These are phyloP conservation scores for Staphylotrichum tortipilum DNA, from an alignment of 495 filamentous ascomycete genomes.

Conservation along the genomic window DNA sequence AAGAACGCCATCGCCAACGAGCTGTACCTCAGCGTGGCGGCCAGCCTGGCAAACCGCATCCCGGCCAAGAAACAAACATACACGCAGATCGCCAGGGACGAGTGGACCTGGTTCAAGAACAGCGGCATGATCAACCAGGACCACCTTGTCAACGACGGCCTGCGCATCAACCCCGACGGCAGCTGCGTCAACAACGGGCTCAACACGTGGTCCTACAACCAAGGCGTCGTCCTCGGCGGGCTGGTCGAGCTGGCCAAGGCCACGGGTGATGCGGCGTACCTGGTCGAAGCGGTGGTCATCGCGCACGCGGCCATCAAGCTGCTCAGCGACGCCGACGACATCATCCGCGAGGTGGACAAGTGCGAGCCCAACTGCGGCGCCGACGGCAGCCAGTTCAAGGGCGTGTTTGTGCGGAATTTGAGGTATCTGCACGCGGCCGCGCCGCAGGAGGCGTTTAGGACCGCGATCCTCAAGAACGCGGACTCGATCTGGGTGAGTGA, in stretches of 20 bases:
- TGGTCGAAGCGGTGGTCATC: constrained; percentile 51
- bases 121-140: constrained; percentile 58
- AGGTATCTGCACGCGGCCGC: constrained; percentile 45
- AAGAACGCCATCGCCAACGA: constrained; percentile 71
- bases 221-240: constrained; percentile 67
- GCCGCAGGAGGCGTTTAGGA: constrained; percentile 42
- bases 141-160: constrained; percentile 64
- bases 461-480: constrained; percentile 53
- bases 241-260: constrained; percentile 58
- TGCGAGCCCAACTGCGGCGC: constrained; percentile 57
- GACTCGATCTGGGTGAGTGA: constrained; percentile 60
- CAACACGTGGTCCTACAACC: constrained; percentile 69
- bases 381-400: constrained; percentile 68
- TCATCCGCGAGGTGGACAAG: constrained; percentile 49
- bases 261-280: constrained; percentile 41
- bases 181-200: constrained; percentile 58
- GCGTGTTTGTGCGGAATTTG: constrained; percentile 67
- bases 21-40: constrained; percentile 60
- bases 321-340: constrained; percentile 48
- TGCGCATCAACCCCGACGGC: constrained; percentile 32
- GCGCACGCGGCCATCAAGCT: constrained; percentile 53
- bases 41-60: constrained; percentile 63
- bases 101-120: constrained; percentile 62
- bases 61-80: constrained; percentile 41
- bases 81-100: constrained; percentile 43